These are phyloP conservation scores for Amaranthus palmeri DNA, from an alignment of 148 eudicot genomes.

Conservation along the genomic window DNA sequence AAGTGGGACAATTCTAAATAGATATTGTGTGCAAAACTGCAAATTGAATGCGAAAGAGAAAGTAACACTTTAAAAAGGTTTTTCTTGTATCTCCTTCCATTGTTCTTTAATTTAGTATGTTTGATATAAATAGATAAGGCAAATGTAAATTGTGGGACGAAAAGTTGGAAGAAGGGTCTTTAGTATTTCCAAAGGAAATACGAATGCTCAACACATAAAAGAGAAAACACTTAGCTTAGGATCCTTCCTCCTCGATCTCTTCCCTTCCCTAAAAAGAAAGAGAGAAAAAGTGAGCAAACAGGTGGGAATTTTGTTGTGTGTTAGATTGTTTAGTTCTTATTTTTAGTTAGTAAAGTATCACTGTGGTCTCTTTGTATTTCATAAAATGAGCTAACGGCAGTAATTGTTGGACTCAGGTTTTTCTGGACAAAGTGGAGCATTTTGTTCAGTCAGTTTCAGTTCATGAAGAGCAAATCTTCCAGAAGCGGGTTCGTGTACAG, in stretches of 20 bases:
- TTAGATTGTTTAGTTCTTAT: background rate
- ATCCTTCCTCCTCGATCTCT: background rate
- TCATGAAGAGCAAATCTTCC: slow-evolving; percentile 89
- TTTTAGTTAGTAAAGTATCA: background rate
- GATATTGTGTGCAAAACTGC: no score
- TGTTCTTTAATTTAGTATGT: background rate
- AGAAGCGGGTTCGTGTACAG: slow-evolving; percentile 80
- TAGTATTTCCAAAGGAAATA: background rate
- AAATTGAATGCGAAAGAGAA: no score
- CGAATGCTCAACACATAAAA: background rate
- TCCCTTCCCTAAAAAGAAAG: no score
- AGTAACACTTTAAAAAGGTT: no score
- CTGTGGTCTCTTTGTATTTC: slow-evolving; percentile 1
- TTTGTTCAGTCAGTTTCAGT: slow-evolving; percentile 90
- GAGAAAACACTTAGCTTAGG: background rate
- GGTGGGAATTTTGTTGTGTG: background rate
- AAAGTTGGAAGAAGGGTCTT: background rate
- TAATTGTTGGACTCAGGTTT: slow-evolving; percentile 46
- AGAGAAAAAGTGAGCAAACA: no score
- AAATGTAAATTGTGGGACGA: background rate
- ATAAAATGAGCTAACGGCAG: slow-evolving; percentile 11
- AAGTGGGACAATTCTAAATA: no score
- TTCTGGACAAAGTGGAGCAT: slow-evolving; percentile 84
- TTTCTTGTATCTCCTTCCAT: background rate
- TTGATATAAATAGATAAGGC: background rate